A percentile compares a stretch with the other conserved stretches of the same genome.
Conservation (phyloP, 1,284 basidiomycete genomes). For the Marasmius tenuissimus region DNA sequence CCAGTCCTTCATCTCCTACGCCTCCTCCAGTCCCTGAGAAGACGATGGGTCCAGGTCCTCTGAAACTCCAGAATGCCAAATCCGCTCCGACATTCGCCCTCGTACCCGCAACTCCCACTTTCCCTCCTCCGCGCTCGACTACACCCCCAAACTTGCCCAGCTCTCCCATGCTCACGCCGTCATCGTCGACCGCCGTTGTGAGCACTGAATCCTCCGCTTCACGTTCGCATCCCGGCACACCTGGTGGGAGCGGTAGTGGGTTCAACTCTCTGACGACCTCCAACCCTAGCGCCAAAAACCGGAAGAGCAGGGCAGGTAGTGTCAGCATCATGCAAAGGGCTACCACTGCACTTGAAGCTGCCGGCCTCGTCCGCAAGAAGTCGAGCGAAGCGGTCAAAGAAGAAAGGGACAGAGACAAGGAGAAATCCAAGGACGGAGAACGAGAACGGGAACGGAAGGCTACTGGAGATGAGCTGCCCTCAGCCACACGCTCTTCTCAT, state of each 20-base stretch:
- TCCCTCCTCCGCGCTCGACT: constrained; percentile 33
- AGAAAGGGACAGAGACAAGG: constrained; percentile 49
- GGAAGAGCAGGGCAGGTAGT: constrained; percentile 76
- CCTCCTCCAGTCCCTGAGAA: background rate
- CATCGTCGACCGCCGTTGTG: constrained; percentile 42
- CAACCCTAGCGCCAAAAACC: constrained; percentile 46
- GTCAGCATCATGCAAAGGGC: constrained; percentile 94
- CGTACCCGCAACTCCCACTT: constrained; percentile 73
- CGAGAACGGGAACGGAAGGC: constrained; percentile 38
- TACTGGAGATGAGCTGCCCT: constrained; percentile 37
- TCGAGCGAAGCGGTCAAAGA: constrained; percentile 70
- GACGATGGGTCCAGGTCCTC: constrained; percentile 43
- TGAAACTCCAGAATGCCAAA: background rate
- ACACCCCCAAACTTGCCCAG: constrained; percentile 50
- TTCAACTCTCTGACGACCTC: background rate
- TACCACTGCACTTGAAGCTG: constrained; percentile 83
- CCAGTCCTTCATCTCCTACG: constrained; percentile 11
- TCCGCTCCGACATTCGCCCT: constrained; percentile 60
- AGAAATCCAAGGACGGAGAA: constrained; percentile 34
- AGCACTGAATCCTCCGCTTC: constrained; percentile 38
- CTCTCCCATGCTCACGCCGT: constrained; percentile 63
- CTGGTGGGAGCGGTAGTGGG: constrained; percentile 39
- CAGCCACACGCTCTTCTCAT: constrained; percentile 52
- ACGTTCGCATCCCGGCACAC: constrained; percentile 66
- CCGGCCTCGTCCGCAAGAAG: constrained; percentile 79